Evolutionary conservation across 2,329 filamentous ascomycete genomes (phyloP).

Genomic region (Claviceps pusilla): DNA sequence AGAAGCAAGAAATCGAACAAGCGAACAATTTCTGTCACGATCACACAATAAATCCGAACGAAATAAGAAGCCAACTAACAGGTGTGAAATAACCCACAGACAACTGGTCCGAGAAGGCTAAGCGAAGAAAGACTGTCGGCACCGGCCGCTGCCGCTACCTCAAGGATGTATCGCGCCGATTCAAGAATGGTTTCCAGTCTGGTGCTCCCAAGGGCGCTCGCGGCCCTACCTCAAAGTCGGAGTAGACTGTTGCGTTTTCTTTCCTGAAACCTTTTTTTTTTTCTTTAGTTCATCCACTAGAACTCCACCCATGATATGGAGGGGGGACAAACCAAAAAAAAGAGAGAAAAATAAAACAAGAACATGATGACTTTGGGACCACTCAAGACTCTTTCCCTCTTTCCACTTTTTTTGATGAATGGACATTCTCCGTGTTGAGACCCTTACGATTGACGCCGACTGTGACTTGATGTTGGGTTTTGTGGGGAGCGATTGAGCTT

Average conservation of each 20-base stretch:
- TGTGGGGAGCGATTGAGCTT: neutral
- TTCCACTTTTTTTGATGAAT: constrained; percentile 4
- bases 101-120: constrained; percentile 99
- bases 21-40: neutral
- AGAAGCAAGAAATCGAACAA: neutral
- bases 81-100: constrained; percentile 35
- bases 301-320: constrained; percentile 2
- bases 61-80: neutral
- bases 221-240: constrained; percentile 10
- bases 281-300: neutral
- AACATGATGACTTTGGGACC: neutral
- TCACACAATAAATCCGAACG: neutral
- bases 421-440: too few species aligned
- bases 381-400: too few species aligned
- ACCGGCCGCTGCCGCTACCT: constrained; percentile 92
- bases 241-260: constrained; percentile 5
- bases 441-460: neutral
- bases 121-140: constrained; percentile 98
- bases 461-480: neutral
- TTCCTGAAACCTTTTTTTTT: neutral
- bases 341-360: constrained; percentile 3
- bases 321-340: constrained; percentile 1
- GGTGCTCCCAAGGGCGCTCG: constrained; percentile 75
- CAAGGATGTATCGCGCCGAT: constrained; percentile 80
- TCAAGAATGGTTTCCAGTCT: constrained; percentile 93